Evolutionary conservation across 352 stramenopile genomes (phyloP).

Genomic region (Globisporangium mamillatum): DNA sequence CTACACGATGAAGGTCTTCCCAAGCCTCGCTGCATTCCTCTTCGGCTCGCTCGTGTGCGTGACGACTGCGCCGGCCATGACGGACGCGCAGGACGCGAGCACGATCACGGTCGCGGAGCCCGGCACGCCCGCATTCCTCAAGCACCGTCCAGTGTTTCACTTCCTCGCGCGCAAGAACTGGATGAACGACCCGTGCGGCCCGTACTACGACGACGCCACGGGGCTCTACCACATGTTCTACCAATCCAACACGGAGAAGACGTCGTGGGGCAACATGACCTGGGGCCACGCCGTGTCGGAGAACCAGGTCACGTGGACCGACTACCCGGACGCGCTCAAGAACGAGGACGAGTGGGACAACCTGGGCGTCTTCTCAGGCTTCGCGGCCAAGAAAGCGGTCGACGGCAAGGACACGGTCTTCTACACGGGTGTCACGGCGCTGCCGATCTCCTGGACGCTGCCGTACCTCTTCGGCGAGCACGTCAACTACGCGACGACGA

Average conservation of each 20-base stretch:
- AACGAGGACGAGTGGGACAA: conserved; percentile 65
- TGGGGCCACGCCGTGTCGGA: conserved; percentile 74
- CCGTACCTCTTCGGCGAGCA: conserved; percentile 68
- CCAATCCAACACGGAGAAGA: conserved; percentile 62
- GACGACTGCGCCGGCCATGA: conserved; percentile 1
- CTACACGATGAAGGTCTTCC: conserved; percentile 26
- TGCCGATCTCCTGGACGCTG: conserved; percentile 33
- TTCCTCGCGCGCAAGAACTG: conserved; percentile 65
- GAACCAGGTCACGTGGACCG: conserved; percentile 69
- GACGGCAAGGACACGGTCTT: conserved; percentile 67
- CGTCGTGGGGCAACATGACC: conserved; percentile 68
- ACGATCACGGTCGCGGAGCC: conserved; percentile 25
- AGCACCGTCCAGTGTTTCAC: conserved; percentile 63
- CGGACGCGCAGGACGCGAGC: conserved; percentile 15
- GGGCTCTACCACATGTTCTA: conserved; percentile 81
- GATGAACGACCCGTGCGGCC: conserved; percentile 83
- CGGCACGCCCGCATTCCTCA: conserved; percentile 40
- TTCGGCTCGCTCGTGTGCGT: conserved; percentile 14
- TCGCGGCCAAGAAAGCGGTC: conserved; percentile 51
- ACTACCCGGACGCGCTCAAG: conserved; percentile 58
- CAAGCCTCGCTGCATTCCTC: conserved; percentile 20
- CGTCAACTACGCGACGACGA: conserved; percentile 60
- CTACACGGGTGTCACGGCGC: conserved; percentile 29
- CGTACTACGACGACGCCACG: conserved; percentile 63
- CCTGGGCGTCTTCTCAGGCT: conserved; percentile 76